A percentile compares a stretch with the other conserved stretches of the same genome.
These are phyloP conservation scores for Lasiodiplodia theobromae DNA, from an alignment of 2,329 filamentous ascomycete genomes.

Conservation along the genomic window DNA sequence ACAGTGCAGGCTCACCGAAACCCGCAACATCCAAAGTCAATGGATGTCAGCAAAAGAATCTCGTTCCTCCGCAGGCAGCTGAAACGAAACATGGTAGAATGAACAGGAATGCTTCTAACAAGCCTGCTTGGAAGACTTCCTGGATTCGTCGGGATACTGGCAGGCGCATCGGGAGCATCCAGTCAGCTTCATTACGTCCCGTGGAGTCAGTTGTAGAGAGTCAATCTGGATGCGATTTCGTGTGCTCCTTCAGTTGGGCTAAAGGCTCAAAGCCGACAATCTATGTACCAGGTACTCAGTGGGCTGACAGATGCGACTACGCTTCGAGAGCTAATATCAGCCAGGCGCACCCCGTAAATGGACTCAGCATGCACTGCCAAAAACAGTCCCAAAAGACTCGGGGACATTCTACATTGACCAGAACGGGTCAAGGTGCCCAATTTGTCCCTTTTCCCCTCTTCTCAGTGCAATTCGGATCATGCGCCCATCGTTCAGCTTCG, in stretches of 20 bases:
- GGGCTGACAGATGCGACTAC: not conserved
- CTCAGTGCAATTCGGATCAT: not conserved
- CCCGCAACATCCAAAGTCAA: not conserved
- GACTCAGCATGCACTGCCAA: not conserved
- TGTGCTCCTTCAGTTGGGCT: not conserved
- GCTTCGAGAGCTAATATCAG: not conserved
- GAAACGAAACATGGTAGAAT: not conserved
- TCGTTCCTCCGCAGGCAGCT: not conserved
- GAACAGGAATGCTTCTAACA: not conserved
- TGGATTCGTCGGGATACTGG: not conserved
- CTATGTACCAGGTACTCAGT: not conserved
- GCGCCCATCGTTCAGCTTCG: slow-evolving; percentile 33
- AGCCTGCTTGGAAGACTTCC: not conserved
- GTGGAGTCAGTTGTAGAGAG: not conserved
- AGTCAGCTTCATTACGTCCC: not conserved
- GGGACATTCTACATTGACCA: not conserved
- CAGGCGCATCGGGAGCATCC: not conserved
- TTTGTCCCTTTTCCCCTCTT: not conserved
- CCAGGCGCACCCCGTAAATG: not conserved
- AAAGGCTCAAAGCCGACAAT: not conserved
- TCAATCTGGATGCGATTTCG: not conserved
- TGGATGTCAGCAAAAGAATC: not conserved
- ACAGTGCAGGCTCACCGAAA: not conserved
- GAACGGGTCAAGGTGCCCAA: not conserved
- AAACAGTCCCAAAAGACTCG: not conserved